These are phyloP conservation scores for Penicillium arizonense DNA, from an alignment of 495 filamentous ascomycete genomes.

Conservation along the genomic window DNA sequence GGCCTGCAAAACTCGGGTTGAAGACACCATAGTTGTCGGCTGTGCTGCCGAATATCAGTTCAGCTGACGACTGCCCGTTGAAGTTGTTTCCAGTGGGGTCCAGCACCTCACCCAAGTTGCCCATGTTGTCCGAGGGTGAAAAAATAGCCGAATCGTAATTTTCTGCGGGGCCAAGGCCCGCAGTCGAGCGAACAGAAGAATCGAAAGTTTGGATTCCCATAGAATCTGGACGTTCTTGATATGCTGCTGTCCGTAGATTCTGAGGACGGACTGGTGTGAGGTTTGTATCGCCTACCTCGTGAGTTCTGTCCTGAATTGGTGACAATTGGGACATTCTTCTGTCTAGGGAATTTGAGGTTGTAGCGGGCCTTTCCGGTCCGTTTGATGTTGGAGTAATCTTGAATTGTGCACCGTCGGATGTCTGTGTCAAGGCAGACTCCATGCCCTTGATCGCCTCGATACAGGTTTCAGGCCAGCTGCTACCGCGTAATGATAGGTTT, in stretches of 20 bases:
- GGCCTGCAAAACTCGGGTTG: conserved; percentile 10
- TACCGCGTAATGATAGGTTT: conserved; percentile 34
- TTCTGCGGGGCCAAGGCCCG: neutral
- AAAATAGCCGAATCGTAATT: conserved; percentile 5
- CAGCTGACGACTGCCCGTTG: conserved; percentile 14
- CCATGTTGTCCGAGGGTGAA: conserved; percentile 4
- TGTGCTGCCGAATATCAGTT: conserved; percentile 25
- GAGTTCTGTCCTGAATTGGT: neutral
- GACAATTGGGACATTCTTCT: neutral
- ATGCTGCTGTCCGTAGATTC: neutral
- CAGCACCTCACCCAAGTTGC: neutral
- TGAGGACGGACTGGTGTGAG: neutral
- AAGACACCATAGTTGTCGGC: conserved; percentile 14
- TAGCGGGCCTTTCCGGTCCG: neutral
- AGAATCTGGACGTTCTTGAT: neutral
- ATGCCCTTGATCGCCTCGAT: conserved; percentile 42
- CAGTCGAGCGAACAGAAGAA: neutral
- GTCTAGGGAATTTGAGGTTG: neutral
- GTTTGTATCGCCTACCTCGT: neutral
- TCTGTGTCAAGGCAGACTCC: conserved; percentile 29
- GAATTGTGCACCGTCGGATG: neutral
- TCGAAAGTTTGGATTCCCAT: neutral
- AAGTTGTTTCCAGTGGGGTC: neutral
- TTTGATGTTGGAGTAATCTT: neutral
- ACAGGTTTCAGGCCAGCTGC: conserved; percentile 41